Conservation (phyloP, 2,329 filamentous ascomycete genomes). For the Aspergillus intermedius region DNA sequence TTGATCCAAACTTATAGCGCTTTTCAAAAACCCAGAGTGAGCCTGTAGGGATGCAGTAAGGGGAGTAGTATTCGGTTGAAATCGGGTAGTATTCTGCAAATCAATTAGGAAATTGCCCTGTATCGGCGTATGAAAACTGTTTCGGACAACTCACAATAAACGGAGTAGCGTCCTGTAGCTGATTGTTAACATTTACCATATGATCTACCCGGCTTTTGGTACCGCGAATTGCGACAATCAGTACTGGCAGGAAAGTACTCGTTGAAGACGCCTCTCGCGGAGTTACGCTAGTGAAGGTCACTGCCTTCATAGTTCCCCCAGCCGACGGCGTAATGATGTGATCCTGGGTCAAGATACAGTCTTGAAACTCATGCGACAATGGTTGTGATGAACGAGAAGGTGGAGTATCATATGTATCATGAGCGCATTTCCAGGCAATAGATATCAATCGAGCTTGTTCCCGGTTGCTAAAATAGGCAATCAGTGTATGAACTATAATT, state of each 20-base stretch:
- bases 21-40: neutral
- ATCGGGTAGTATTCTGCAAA: neutral
- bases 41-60: neutral
- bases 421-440: neutral
- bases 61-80: neutral
- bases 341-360: neutral
- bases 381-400: neutral
- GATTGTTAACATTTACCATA: constrained; percentile 3
- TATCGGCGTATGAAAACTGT: neutral
- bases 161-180: neutral
- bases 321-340: neutral
- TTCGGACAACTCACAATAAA: constrained; percentile 1
- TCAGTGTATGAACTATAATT: neutral
- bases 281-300: neutral
- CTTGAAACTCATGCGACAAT: neutral
- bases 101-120: neutral
- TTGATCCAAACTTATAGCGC: neutral
- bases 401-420: neutral
- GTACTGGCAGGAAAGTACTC: neutral
- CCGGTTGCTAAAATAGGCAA: neutral
- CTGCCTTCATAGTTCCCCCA: neutral
- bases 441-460: neutral
- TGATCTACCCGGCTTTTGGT: constrained; percentile 2
- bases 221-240: constrained; percentile 3
- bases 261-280: neutral